Conservation (phyloP, 208 protist genomes). For the Trypanosoma caninum region DNA sequence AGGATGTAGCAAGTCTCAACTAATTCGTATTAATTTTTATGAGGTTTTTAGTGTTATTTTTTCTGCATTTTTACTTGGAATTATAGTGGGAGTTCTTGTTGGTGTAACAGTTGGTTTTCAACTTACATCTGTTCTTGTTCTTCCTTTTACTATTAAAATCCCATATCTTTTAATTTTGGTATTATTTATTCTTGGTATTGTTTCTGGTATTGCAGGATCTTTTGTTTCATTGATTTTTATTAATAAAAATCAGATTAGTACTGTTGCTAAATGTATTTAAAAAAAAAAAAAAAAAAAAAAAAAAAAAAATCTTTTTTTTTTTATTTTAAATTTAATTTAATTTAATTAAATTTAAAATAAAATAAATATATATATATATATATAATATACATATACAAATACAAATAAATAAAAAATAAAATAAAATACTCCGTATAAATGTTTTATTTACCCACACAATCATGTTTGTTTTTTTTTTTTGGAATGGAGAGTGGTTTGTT, state of each 20-base stretch:
- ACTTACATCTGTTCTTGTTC: conserved; percentile 81
- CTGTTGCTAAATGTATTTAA: not conserved
- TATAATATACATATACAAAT: no score
- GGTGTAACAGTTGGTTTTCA: conserved; percentile 86
- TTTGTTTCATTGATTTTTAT: conserved; percentile 73
- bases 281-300: conserved; percentile 4
- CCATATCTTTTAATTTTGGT: conserved; percentile 84
- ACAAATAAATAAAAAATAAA: no score
- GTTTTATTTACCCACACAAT: no score
- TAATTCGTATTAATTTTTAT: conserved; percentile 92
- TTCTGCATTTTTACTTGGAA: conserved; percentile 85
- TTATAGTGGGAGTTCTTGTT: conserved; percentile 62
- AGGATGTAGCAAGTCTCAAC: conserved; percentile 79
- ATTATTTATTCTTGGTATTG: conserved; percentile 66
- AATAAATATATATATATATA: no score
- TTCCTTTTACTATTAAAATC: conserved; percentile 89
- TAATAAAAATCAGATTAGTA: conserved; percentile 56
- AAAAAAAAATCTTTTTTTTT: not conserved
- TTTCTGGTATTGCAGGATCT: conserved; percentile 86
- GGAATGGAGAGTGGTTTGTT: no score
- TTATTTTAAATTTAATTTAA: no score
- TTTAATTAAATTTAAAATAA: no score
- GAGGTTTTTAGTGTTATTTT: conserved; percentile 92
- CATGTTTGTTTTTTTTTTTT: no score
- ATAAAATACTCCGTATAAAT: no score